phyloP scores from a whole-genome alignment of 2,329 filamentous ascomycete species.

The Sarocladium oryzae region DNA sequence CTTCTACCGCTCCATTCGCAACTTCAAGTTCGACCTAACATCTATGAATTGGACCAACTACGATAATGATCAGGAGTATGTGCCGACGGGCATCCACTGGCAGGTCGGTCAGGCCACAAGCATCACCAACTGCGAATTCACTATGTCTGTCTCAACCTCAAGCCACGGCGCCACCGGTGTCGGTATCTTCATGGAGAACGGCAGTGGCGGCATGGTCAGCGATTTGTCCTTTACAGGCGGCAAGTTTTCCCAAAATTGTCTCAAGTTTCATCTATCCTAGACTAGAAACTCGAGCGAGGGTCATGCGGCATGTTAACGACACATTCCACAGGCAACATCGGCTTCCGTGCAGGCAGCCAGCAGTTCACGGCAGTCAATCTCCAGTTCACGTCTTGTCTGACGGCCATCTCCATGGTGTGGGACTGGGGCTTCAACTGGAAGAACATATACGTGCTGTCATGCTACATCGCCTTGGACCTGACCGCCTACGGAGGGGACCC shows the following conservation, averaged over 20 bases:
- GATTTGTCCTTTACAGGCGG: slow-evolving; percentile 60
- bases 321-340: not conserved
- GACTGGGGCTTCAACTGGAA: slow-evolving; percentile 73
- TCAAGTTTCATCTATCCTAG: slow-evolving; percentile 32
- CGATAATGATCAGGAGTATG: slow-evolving; percentile 25
- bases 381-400: slow-evolving; percentile 58
- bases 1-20: slow-evolving; percentile 59
- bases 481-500: slow-evolving; percentile 12
- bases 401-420: slow-evolving; percentile 63
- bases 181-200: slow-evolving; percentile 24
- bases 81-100: slow-evolving; percentile 45
- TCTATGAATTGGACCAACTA: slow-evolving; percentile 18
- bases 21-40: slow-evolving; percentile 53
- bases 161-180: slow-evolving; percentile 17
- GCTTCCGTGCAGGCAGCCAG: slow-evolving; percentile 42
- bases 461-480: slow-evolving; percentile 40
- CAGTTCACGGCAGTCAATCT: slow-evolving; percentile 54
- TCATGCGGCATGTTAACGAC: not conserved
- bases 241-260: slow-evolving; percentile 34
- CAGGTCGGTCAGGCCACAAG: slow-evolving; percentile 54
- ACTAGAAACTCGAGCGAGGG: slow-evolving; percentile 28
- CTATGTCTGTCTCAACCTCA: slow-evolving; percentile 24
- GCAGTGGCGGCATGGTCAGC: slow-evolving; percentile 36
- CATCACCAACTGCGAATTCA: slow-evolving; percentile 45
- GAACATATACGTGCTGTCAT: slow-evolving; percentile 54